phyloP scores from a whole-genome alignment of 768 basidiomycete species.

The Termitomyces sp. region DNA sequence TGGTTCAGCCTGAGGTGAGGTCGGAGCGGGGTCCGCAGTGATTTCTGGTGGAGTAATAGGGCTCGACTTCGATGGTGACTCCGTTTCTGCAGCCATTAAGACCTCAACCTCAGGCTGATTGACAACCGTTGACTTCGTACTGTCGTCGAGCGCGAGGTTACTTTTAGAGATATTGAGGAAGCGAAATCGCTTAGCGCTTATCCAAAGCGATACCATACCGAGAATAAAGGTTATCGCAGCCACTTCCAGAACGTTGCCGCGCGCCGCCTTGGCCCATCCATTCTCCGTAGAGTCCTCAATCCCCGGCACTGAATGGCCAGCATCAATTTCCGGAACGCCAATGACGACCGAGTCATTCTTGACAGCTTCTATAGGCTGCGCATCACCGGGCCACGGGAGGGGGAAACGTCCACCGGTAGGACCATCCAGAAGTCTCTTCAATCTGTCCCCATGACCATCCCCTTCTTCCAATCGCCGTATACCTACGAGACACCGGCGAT shows the following conservation, averaged over 20 bases:
- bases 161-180: background rate
- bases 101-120: background rate
- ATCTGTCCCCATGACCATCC: slow-evolving; percentile 39
- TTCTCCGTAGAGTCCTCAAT: slow-evolving; percentile 3
- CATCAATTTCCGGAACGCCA: background rate
- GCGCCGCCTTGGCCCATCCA: slow-evolving; percentile 10
- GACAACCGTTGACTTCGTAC: background rate
- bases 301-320: background rate
- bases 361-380: slow-evolving; percentile 6
- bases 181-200: slow-evolving; percentile 22
- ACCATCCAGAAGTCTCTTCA: slow-evolving; percentile 57
- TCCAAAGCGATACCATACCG: slow-evolving; percentile 27
- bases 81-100: background rate
- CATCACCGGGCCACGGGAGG: slow-evolving; percentile 5
- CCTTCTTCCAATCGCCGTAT: slow-evolving; percentile 51
- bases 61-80: slow-evolving; percentile 3
- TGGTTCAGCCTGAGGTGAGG: background rate
- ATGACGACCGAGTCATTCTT: slow-evolving; percentile 2
- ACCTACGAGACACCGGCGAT: slow-evolving; percentile 62
- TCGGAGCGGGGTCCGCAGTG: background rate
- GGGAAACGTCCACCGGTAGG: slow-evolving; percentile 30
- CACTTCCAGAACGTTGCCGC: slow-evolving; percentile 20
- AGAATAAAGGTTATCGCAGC: slow-evolving; percentile 21
- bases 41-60: background rate
- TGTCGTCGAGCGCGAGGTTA: background rate